Conservation (phyloP, 306 rosid genomes). For the Quercus bicolor region DNA sequence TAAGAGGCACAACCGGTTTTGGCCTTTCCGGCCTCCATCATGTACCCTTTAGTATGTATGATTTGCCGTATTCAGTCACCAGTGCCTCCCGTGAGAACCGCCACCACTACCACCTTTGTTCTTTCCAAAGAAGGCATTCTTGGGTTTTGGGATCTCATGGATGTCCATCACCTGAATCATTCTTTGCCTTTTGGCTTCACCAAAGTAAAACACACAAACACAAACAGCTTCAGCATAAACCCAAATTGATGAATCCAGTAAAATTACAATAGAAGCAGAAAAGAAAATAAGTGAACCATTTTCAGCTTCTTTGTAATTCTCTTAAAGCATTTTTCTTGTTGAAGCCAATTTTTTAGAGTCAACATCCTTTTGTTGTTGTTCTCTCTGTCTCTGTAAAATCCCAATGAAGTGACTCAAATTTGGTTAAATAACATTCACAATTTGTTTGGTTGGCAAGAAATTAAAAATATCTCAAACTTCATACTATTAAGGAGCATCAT, state of each 20-base stretch:
- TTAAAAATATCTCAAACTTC: too few relatives aligned
- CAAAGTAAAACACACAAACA: constrained; percentile 9
- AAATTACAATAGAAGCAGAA: neutral
- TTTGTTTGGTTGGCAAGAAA: too few relatives aligned
- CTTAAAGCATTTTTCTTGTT: constrained; percentile 85
- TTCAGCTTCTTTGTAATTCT: constrained; percentile 88
- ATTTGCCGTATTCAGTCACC: constrained; percentile 43
- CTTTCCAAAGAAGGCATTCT: constrained; percentile 80
- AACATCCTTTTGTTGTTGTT: constrained; percentile 49
- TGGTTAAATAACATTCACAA: neutral
- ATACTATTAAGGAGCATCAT: constrained; percentile 8
- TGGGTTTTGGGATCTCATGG: constrained; percentile 89
- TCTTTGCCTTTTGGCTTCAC: constrained; percentile 91
- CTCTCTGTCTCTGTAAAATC: constrained; percentile 68
- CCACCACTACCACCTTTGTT: constrained; percentile 57
- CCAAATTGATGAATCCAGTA: neutral
- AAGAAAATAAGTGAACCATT: constrained; percentile 54
- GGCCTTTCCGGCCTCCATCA: neutral
- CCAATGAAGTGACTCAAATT: neutral
- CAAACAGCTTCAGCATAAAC: constrained; percentile 20
- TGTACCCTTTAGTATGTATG: neutral
- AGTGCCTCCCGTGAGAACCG: constrained; percentile 78
- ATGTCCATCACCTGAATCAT: constrained; percentile 98
- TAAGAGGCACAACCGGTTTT: neutral
- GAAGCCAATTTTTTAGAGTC: constrained; percentile 70